Percentiles rank a stretch among this genome's conserved stretches.
Evolutionary conservation across 805 yeast species (phyloP).

Genomic region (Teunomyces cretensis): DNA sequence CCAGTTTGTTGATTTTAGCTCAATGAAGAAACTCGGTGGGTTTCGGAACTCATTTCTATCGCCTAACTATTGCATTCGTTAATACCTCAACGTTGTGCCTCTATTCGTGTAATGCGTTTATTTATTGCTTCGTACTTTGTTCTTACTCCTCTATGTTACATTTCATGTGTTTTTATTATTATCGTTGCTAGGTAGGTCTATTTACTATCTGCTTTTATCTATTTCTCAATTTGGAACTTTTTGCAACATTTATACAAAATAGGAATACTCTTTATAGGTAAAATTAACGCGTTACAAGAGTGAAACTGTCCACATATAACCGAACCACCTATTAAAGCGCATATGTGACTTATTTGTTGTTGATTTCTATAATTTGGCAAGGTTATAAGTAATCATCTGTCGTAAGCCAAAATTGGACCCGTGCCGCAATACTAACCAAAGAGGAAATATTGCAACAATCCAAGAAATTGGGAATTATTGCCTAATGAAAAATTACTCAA

Average conservation of each 20-base stretch:
- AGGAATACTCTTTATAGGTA: neutral
- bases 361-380: neutral
- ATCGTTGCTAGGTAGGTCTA: neutral
- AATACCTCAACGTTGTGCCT: no score
- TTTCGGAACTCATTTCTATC: no score
- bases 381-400: neutral
- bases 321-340: neutral
- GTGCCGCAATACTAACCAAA: neutral
- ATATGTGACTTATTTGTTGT: neutral
- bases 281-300: no score
- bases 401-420: neutral
- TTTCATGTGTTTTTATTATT: neutral
- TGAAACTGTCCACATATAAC: neutral
- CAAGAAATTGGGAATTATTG: neutral
- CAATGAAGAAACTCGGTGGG: no score
- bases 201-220: neutral
- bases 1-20: no score
- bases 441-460: neutral
- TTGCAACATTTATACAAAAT: neutral
- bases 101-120: no score
- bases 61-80: no score
- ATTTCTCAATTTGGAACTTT: neutral
- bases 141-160: neutral
- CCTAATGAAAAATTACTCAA: neutral
- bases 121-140: neutral